Evolutionary conservation across 805 yeast species (phyloP).

Genomic region (Cyberlindnera mississippiensis): DNA sequence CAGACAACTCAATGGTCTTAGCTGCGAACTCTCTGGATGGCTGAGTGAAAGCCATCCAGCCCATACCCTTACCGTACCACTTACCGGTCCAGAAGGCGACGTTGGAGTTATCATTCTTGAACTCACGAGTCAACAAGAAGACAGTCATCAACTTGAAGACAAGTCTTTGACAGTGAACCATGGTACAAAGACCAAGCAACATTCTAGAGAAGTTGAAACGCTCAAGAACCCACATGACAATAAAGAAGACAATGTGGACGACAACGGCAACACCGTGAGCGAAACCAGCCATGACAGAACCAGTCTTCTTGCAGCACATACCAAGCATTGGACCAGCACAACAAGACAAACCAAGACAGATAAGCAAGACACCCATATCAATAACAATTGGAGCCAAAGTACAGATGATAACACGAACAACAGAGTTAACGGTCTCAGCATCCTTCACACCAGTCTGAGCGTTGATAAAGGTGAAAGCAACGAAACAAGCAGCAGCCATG

Average conservation of each 20-base stretch:
- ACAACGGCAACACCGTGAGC: slow-evolving; percentile 95
- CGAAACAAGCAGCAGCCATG: slow-evolving; percentile 75
- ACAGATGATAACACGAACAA: slow-evolving; percentile 69
- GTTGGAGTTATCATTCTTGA: slow-evolving; percentile 91
- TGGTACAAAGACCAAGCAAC: slow-evolving; percentile 80
- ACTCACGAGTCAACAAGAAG: slow-evolving; percentile 84
- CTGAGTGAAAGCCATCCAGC: slow-evolving; percentile 91
- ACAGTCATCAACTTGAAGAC: slow-evolving; percentile 81
- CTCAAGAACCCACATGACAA: slow-evolving; percentile 95
- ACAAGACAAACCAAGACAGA: slow-evolving; percentile 82
- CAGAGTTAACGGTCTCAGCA: slow-evolving; percentile 57
- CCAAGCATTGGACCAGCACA: slow-evolving; percentile 97
- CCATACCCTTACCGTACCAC: slow-evolving; percentile 95
- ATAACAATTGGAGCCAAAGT: slow-evolving; percentile 88
- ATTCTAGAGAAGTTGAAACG: slow-evolving; percentile 86
- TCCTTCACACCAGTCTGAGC: slow-evolving; percentile 79
- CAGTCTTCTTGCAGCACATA: slow-evolving; percentile 94
- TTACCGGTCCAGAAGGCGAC: slow-evolving; percentile 99
- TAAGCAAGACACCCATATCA: slow-evolving; percentile 78
- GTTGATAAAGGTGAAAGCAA: slow-evolving; percentile 76
- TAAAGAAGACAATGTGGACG: slow-evolving; percentile 81
- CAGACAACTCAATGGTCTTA: slow-evolving; percentile 88
- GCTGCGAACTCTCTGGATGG: slow-evolving; percentile 95
- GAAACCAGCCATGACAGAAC: slow-evolving; percentile 89
- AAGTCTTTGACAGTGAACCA: slow-evolving; percentile 83